Base-by-base conservation (phyloP, 495 filamentous ascomycete genomes). In the Xylaria flabelliformis region DNA sequence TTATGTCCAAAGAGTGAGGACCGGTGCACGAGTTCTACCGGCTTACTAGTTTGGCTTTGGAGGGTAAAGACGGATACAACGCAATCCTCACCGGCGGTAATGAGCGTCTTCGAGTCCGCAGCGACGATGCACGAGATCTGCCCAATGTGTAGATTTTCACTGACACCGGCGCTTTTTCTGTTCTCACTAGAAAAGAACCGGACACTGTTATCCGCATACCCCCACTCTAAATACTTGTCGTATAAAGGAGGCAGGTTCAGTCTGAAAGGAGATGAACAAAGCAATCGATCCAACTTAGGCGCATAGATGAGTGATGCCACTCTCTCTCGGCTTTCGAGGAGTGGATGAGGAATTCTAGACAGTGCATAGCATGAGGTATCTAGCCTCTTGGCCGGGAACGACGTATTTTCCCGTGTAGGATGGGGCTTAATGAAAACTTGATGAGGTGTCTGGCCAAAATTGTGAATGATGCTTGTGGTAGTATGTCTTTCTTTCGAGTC, bases 361-460 rank as follows among this genome's bases (percentile, higher is more conserved):
- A 99, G 82, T 19, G 88, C 90, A 74, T 92, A 90, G 1, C 93
- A 91, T 5, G 91, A 89, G 32, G 89, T 91, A 82, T 98, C 96
- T 6, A 99, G 83, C 59, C 93, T 85, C 68, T 85, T 89, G 32
- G 86, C 81, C 46, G 88, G 89, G 64, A 82, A 86, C n/a, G 88
- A 82, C 34, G 85, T 81, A 53, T 90, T 86, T 74, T 98, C 95
- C 50, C 91, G 88, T 44, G 86, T 79, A 9, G 91, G 89, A 81
- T 99, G 96, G 19, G 90, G 85, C 72, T 91, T 89, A 39, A 89
- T 90, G 80, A 98, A 99, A 24, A 98, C 91, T 80, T 99, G 96
- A 80, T 95, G 90, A 2, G 97, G 97, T 15, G 97, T 99, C 79
- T 99, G 96, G 1, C 96, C 96, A 81, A 99, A 99, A 77, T 98